Conservation (phyloP, 805 yeast species). For the Lachancea meyersii region DNA sequence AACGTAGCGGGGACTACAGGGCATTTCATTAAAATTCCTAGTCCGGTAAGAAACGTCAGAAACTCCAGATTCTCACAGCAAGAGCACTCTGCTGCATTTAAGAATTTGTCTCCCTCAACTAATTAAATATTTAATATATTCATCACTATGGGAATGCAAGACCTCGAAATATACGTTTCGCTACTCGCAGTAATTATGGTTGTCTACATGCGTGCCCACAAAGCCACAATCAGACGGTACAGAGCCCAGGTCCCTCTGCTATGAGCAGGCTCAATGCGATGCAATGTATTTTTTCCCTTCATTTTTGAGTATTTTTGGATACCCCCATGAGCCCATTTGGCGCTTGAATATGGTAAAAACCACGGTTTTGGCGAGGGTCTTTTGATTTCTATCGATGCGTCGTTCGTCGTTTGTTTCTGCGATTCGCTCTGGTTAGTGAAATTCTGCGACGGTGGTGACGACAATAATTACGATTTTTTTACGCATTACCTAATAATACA, state of each 20-base stretch:
- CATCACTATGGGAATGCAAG: slow-evolving; percentile 17
- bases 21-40: no score
- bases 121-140: background rate
- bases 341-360: no score
- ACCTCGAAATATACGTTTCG: slow-evolving; percentile 22
- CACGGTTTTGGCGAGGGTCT: no score
- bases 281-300: no score
- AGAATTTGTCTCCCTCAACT: no score
- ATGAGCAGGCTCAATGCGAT: slow-evolving; percentile 2
- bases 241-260: slow-evolving; percentile 25
- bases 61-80: background rate
- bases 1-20: no score
- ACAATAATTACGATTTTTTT: background rate
- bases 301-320: no score
- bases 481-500: background rate
- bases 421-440: background rate
- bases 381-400: background rate
- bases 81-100: no score
- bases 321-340: no score
- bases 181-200: slow-evolving; percentile 23
- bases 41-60: no score
- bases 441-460: background rate
- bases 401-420: background rate
- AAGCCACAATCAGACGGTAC: slow-evolving; percentile 24
- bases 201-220: slow-evolving; percentile 25